Conservation (phyloP, 106 monocot species). For the Alisma plantagoaquatica region DNA sequence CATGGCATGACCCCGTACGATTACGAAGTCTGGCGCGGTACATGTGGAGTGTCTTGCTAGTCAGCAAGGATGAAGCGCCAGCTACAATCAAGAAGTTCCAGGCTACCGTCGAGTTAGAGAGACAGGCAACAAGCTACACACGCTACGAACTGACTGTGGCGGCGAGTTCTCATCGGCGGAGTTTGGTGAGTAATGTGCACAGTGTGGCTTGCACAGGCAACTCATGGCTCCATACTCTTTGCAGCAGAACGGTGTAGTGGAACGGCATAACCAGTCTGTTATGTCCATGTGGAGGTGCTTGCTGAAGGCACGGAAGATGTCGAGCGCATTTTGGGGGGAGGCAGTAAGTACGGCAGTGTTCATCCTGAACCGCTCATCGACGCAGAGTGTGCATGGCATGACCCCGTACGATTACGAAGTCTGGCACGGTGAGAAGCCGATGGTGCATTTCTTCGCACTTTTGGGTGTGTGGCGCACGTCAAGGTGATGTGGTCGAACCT, state of each 20-base stretch:
- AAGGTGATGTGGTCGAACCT: too few species aligned
- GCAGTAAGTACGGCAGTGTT: too few species aligned
- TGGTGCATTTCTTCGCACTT: too few species aligned
- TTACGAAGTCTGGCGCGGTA: neutral
- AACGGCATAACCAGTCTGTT: too few species aligned
- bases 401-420: neutral
- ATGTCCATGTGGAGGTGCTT: too few species aligned
- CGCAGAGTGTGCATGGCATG: neutral
- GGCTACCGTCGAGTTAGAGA: neutral
- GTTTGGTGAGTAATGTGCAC: neutral
- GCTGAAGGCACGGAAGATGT: too few species aligned
- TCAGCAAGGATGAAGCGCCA: neutral
- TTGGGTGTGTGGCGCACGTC: too few species aligned
- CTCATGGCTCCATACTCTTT: neutral
- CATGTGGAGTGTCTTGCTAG: neutral
- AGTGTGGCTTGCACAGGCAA: neutral
- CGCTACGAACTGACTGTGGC: too few species aligned
- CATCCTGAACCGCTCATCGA: too few species aligned
- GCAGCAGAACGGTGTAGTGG: too few species aligned
- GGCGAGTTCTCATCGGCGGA: too few species aligned
- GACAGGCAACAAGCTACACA: neutral
- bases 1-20: neutral
- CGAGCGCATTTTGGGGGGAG: neutral
- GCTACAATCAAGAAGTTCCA: neutral
- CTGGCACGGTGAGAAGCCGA: too few species aligned